Conservation (phyloP, 192 early-diverging fungal species). For the Entophlyctis helioformis region DNA sequence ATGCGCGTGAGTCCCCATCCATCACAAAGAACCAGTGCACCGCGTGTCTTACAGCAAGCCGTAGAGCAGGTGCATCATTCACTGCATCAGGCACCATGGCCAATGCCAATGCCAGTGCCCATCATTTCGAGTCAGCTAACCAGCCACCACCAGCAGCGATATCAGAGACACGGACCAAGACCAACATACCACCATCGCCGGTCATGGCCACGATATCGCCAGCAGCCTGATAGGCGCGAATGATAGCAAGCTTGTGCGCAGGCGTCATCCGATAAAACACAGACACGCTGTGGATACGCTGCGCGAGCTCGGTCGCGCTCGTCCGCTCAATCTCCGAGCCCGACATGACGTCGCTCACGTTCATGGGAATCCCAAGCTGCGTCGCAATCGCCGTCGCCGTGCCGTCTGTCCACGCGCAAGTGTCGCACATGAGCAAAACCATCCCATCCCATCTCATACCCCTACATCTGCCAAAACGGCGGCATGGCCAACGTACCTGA, state of each 20-base stretch:
- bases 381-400: slow-evolving; percentile 86
- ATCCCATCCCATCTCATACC: too few species aligned
- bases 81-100: too few species aligned
- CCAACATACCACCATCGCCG: slow-evolving; percentile 64
- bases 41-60: slow-evolving; percentile 59
- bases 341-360: slow-evolving; percentile 19
- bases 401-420: too few species aligned
- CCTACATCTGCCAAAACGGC: too few species aligned
- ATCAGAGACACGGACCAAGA: neutral
- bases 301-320: slow-evolving; percentile 17
- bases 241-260: slow-evolving; percentile 87
- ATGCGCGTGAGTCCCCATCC: neutral
- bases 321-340: slow-evolving; percentile 29
- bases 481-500: slow-evolving; percentile 44
- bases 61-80: slow-evolving; percentile 90
- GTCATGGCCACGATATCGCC: slow-evolving; percentile 92
- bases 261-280: slow-evolving; percentile 63
- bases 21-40: neutral
- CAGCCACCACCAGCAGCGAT: slow-evolving; percentile 1
- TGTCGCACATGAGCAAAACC: too few species aligned
- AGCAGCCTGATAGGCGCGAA: slow-evolving; percentile 72
- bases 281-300: slow-evolving; percentile 21
- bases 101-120: too few species aligned
- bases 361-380: slow-evolving; percentile 62
- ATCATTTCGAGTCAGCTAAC: too few species aligned